Evolutionary conservation across 1,284 basidiomycete species (phyloP).

Genomic region (Boletellus sp.): DNA sequence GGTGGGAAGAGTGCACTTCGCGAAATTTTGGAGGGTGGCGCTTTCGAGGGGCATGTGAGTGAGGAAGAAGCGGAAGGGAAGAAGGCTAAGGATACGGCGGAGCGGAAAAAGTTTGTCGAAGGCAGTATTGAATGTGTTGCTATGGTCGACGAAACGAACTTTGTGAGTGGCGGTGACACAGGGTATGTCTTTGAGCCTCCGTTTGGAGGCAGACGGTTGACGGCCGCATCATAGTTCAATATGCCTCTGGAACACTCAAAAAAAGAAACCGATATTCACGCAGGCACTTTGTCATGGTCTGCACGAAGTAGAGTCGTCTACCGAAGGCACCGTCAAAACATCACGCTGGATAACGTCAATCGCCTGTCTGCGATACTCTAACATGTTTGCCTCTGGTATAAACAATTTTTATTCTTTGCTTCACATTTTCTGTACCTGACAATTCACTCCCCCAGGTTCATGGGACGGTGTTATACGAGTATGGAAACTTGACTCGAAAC

Average conservation of each 20-base stretch:
- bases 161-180: slow-evolving; percentile 92
- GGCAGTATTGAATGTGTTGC: slow-evolving; percentile 90
- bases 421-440: slow-evolving; percentile 1
- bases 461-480: slow-evolving; percentile 88
- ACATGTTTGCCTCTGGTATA: slow-evolving; percentile 85
- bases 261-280: slow-evolving; percentile 94
- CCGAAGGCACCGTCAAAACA: slow-evolving; percentile 70
- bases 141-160: slow-evolving; percentile 92
- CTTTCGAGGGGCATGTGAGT: slow-evolving; percentile 46
- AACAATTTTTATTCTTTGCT: slow-evolving; percentile 17
- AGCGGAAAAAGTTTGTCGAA: slow-evolving; percentile 67
- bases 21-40: slow-evolving; percentile 79
- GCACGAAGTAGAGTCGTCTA: slow-evolving; percentile 63
- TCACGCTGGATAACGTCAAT: slow-evolving; percentile 92
- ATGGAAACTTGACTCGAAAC: slow-evolving; percentile 80
- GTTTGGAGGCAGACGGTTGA: background rate
- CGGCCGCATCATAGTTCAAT: slow-evolving; percentile 59
- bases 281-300: slow-evolving; percentile 85
- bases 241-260: slow-evolving; percentile 88
- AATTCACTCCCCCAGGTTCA: slow-evolving; percentile 56
- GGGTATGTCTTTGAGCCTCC: slow-evolving; percentile 53
- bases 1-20: slow-evolving; percentile 79
- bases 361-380: slow-evolving; percentile 81
- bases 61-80: slow-evolving; percentile 43
- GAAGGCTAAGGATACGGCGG: slow-evolving; percentile 38